Evolutionary conservation across 2,329 filamentous ascomycete genomes (phyloP).

Genomic region (Tolypocladium guangdongense): DNA sequence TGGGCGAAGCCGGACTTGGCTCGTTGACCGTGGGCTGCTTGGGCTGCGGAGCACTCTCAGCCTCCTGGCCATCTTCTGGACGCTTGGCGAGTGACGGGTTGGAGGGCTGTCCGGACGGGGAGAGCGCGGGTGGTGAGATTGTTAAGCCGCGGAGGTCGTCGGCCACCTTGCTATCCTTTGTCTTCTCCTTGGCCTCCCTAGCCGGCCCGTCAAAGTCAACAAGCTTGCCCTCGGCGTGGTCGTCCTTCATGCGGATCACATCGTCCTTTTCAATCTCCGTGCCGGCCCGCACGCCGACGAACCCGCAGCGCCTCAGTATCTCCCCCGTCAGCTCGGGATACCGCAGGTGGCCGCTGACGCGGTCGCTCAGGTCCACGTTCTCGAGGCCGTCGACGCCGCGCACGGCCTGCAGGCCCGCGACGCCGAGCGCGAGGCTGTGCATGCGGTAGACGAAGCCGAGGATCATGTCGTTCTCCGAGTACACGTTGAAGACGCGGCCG

Average conservation of each 20-base stretch:
- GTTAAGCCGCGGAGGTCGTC: constrained; percentile 17
- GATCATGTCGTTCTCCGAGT: constrained; percentile 77
- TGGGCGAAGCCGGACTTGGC: background rate
- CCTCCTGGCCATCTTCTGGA: constrained; percentile 2
- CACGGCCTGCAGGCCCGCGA: constrained; percentile 73
- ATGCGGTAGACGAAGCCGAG: constrained; percentile 81
- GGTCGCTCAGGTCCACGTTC: constrained; percentile 41
- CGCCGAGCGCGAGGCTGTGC: constrained; percentile 69
- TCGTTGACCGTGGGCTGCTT: background rate
- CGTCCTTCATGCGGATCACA: constrained; percentile 34
- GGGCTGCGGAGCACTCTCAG: background rate
- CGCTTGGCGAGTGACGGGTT: constrained; percentile 10
- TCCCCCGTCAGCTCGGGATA: constrained; percentile 39
- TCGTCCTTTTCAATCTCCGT: constrained; percentile 40
- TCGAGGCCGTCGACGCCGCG: constrained; percentile 54
- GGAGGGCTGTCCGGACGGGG: background rate
- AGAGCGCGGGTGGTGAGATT: constrained; percentile 15
- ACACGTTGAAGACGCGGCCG: constrained; percentile 79
- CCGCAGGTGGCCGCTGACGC: constrained; percentile 42
- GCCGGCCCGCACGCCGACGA: constrained; percentile 33
- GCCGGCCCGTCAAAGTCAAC: constrained; percentile 15
- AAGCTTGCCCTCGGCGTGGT: constrained; percentile 18
- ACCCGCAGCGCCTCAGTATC: constrained; percentile 42
- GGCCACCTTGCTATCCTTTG: constrained; percentile 5
- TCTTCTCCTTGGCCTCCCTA: background rate